These are phyloP conservation scores for Xerocomellus intermedius DNA, from an alignment of 768 basidiomycete genomes.

Conservation along the genomic window DNA sequence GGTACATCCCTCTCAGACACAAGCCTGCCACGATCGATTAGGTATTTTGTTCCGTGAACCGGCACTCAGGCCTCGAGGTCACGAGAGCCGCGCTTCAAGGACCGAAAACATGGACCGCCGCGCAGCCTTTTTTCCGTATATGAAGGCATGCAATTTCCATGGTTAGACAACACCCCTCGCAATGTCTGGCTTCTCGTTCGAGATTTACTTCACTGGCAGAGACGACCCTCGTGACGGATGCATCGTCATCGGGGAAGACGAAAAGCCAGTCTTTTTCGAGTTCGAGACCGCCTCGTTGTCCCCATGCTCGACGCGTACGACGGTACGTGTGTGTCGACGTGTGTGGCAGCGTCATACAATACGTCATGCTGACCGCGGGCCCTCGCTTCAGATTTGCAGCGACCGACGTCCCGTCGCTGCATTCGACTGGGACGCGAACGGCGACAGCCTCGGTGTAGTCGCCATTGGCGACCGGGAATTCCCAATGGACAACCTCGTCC, in stretches of 20 bases:
- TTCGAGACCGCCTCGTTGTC: conserved; percentile 53
- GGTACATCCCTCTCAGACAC: conserved; percentile 33
- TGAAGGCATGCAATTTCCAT: conserved; percentile 21
- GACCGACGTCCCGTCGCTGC: conserved; percentile 53
- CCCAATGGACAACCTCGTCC: conserved; percentile 63
- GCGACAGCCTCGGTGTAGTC: conserved; percentile 39
- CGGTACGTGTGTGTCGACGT: conserved; percentile 18
- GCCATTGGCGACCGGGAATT: conserved; percentile 53
- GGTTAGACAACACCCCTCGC: conserved; percentile 6
- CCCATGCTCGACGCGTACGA: conserved; percentile 27
- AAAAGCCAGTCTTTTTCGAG: conserved; percentile 56
- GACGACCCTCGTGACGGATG: conserved; percentile 66
- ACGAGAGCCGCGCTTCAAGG: conserved; percentile 40
- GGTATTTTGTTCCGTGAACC: conserved; percentile 46
- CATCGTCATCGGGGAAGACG: conserved; percentile 65
- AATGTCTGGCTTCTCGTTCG: conserved; percentile 43
- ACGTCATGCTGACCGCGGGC: neutral
- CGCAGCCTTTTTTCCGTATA: conserved; percentile 25
- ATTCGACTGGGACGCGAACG: conserved; percentile 44
- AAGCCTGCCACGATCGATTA: conserved; percentile 50
- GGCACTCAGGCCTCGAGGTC: conserved; percentile 47
- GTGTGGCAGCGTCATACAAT: neutral
- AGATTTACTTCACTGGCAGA: conserved; percentile 67
- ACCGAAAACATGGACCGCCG: conserved; percentile 30
- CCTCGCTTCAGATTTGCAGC: conserved; percentile 30